These are phyloP conservation scores for Microsporum ferrugineum DNA, from an alignment of 2,329 filamentous ascomycete species.

Conservation along the genomic window DNA sequence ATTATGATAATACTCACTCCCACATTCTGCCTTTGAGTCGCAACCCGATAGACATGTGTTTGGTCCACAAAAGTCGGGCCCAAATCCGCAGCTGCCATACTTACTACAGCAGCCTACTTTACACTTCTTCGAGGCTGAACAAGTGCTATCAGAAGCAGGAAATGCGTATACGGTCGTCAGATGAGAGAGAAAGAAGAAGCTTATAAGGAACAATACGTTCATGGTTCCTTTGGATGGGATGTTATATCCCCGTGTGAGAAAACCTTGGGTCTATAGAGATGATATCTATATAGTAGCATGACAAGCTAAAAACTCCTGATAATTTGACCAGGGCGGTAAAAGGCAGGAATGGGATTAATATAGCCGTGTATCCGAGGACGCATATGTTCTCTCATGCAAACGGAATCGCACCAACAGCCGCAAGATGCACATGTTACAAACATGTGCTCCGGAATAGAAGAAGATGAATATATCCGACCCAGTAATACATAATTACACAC, in stretches of 20 bases:
- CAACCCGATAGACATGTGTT: not conserved
- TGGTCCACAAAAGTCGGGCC: not conserved
- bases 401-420: not conserved
- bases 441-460: not conserved
- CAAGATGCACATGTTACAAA: not conserved
- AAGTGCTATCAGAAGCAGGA: not conserved
- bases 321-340: not conserved
- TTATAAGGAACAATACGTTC: not conserved
- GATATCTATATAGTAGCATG: not conserved
- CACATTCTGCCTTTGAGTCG: constrained; percentile 29
- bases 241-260: not conserved
- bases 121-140: not conserved
- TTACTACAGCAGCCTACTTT: constrained; percentile 2
- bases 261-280: not conserved
- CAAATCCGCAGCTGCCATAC: constrained; percentile 1
- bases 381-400: not conserved
- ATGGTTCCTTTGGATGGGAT: not conserved
- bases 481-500: not conserved
- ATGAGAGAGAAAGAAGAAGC: not conserved
- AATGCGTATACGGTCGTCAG: not conserved
- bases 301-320: not conserved
- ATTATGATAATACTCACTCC: constrained; percentile 9
- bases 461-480: too few relatives aligned
- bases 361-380: not conserved
- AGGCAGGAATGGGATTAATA: not conserved